These are phyloP conservation scores for Ceratocystiopsis sp. DNA, from an alignment of 2,329 filamentous ascomycete genomes.

Conservation along the genomic window DNA sequence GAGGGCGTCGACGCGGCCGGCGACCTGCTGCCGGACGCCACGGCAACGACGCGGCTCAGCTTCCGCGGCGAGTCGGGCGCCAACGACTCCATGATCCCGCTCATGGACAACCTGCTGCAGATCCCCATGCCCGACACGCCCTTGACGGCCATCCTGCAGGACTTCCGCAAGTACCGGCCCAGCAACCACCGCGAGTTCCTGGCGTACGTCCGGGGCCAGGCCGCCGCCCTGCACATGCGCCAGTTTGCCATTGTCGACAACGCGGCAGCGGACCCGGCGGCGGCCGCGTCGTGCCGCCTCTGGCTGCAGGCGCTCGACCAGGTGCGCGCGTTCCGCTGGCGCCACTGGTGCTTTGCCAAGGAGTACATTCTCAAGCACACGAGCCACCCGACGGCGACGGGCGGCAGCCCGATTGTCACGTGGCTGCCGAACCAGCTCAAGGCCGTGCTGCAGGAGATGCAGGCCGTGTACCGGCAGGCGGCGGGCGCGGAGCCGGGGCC, in stretches of 20 bases:
- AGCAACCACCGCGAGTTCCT: conserved; percentile 80
- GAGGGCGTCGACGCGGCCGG: conserved; percentile 53
- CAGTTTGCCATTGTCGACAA: conserved; percentile 35
- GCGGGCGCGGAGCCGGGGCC: conserved; percentile 13
- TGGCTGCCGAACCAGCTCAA: conserved; percentile 71
- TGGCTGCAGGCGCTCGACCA: conserved; percentile 54
- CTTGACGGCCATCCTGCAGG: conserved; percentile 69
- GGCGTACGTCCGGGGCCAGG: conserved; percentile 43
- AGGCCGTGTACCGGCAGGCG: conserved; percentile 25
- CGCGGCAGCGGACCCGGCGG: conserved; percentile 5
- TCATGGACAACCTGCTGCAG: conserved; percentile 75
- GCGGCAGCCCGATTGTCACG: conserved; percentile 66
- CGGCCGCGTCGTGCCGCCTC: conserved; percentile 34
- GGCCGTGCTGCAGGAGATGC: conserved; percentile 58
- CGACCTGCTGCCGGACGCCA: background rate
- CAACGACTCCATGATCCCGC: conserved; percentile 85
- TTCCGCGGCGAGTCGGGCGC: conserved; percentile 90
- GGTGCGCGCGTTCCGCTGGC: conserved; percentile 66
- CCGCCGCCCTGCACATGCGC: conserved; percentile 33
- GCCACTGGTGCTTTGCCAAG: conserved; percentile 72
- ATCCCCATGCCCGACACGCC: conserved; percentile 81
- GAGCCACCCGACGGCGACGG: conserved; percentile 59
- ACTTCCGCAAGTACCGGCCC: conserved; percentile 80
- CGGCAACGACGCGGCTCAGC: conserved; percentile 33
- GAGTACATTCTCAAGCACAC: conserved; percentile 74